A percentile compares a stretch with the other conserved stretches of the same genome.
Conservation (phyloP, 371 early-diverging fungal species). For the Thermomucor indicae-seudaticae region DNA sequence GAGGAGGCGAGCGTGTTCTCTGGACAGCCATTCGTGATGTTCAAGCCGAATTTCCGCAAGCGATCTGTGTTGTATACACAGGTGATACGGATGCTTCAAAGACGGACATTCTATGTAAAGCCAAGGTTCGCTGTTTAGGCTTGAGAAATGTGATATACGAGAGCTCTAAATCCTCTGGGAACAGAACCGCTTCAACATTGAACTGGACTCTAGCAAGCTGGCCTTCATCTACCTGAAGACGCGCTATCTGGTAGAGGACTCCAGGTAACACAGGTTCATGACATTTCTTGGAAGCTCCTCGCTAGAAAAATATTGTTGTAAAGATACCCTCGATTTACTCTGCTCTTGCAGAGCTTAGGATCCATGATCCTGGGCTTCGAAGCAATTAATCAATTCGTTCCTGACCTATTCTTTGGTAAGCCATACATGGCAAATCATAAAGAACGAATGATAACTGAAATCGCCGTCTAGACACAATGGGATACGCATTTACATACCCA, state of each 20-base stretch:
- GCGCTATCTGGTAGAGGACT: constrained; percentile 69
- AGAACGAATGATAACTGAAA: background rate
- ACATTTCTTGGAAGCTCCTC: too few species aligned
- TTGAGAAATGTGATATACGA: background rate
- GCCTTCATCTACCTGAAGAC: constrained; percentile 57
- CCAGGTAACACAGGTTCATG: constrained; percentile 34
- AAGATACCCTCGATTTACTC: constrained; percentile 79
- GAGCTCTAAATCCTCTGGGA: background rate
- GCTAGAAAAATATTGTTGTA: too few species aligned
- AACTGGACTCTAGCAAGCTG: constrained; percentile 52
- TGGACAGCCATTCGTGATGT: constrained; percentile 85
- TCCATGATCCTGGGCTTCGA: constrained; percentile 76
- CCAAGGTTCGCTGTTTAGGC: constrained; percentile 39
- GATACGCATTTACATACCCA: constrained; percentile 93
- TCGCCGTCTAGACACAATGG: constrained; percentile 76
- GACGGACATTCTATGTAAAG: constrained; percentile 55
- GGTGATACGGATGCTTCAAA: constrained; percentile 57
- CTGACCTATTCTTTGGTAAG: constrained; percentile 83
- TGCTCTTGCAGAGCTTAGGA: constrained; percentile 84
- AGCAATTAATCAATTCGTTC: constrained; percentile 63
- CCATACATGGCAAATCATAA: background rate
- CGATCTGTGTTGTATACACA: constrained; percentile 75
- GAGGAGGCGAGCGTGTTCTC: constrained; percentile 95
- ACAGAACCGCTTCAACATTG: constrained; percentile 74
- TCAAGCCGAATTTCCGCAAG: constrained; percentile 58